These are phyloP conservation scores for Metschnikowia orientalis DNA, from an alignment of 805 yeast genomes.

Conservation along the genomic window DNA sequence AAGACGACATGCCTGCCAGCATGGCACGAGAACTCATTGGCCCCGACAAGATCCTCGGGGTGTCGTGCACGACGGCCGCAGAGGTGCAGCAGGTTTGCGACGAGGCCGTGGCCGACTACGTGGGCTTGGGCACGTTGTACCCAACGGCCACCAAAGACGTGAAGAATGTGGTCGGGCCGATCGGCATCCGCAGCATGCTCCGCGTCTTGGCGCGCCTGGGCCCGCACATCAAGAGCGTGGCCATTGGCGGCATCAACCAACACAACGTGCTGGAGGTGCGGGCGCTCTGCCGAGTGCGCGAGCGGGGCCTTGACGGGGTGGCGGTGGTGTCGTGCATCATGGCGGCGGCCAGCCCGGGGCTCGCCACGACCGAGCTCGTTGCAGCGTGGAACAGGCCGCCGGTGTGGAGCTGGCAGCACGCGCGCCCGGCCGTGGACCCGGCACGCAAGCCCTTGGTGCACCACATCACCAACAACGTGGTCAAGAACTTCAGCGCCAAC, in stretches of 20 bases:
- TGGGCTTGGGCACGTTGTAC: constrained; percentile 80
- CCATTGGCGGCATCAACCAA: constrained; percentile 75
- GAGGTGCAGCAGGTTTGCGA: constrained; percentile 52
- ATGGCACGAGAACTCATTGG: constrained; percentile 65
- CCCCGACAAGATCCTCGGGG: constrained; percentile 70
- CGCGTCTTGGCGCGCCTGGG: constrained; percentile 35
- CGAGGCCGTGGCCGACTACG: constrained; percentile 61
- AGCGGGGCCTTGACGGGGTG: constrained; percentile 63
- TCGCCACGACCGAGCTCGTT: constrained; percentile 43
- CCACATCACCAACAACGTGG: constrained; percentile 87
- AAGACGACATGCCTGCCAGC: constrained; percentile 71
- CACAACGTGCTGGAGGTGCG: constrained; percentile 57
- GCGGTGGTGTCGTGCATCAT: constrained; percentile 86
- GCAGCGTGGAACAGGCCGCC: constrained; percentile 24
- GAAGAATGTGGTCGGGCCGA: constrained; percentile 52
- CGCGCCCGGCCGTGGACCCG: background rate
- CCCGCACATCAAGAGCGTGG: constrained; percentile 53
- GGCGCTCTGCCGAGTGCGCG: constrained; percentile 44
- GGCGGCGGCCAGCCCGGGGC: constrained; percentile 53
- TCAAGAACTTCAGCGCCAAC: constrained; percentile 82
- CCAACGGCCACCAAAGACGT: constrained; percentile 62
- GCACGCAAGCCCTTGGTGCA: constrained; percentile 63
- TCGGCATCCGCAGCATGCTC: constrained; percentile 56
- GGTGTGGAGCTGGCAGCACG: constrained; percentile 4
- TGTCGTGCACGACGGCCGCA: constrained; percentile 57